phyloP scores from a whole-genome alignment of 352 stramenopile genomes.

The Globisporangium middletonii region DNA sequence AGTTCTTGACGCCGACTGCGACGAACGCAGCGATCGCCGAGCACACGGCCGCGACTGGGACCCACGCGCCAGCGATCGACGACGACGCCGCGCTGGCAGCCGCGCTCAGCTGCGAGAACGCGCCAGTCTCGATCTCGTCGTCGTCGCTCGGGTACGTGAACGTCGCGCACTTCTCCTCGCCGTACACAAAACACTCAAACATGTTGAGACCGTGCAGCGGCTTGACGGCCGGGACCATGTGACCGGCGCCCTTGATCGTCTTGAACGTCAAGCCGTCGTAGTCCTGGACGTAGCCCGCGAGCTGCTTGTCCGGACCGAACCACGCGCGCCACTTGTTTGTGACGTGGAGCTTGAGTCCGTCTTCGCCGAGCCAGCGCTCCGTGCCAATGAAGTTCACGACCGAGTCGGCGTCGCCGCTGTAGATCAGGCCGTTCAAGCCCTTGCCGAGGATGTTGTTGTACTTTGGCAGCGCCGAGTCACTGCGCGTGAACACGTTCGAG shows the following conservation, averaged over 20 bases:
- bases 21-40: slow-evolving; percentile 26
- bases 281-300: slow-evolving; percentile 84
- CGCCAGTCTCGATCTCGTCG: slow-evolving; percentile 49
- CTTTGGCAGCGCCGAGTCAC: slow-evolving; percentile 49
- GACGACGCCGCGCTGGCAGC: neutral
- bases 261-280: slow-evolving; percentile 86
- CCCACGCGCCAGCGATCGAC: slow-evolving; percentile 13
- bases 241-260: slow-evolving; percentile 89
- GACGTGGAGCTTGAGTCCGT: slow-evolving; percentile 63
- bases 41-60: slow-evolving; percentile 19
- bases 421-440: slow-evolving; percentile 57
- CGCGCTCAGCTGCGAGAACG: slow-evolving; percentile 8
- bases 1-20: slow-evolving; percentile 34
- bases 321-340: slow-evolving; percentile 60
- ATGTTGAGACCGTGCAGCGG: slow-evolving; percentile 73
- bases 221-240: slow-evolving; percentile 83
- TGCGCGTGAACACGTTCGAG: slow-evolving; percentile 46
- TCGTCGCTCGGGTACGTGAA: slow-evolving; percentile 67
- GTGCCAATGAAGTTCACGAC: slow-evolving; percentile 88
- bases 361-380: slow-evolving; percentile 68
- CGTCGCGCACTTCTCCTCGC: slow-evolving; percentile 37
- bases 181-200: slow-evolving; percentile 81
- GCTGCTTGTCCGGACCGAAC: slow-evolving; percentile 74
- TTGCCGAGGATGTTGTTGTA: slow-evolving; percentile 57
- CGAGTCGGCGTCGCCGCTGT: slow-evolving; percentile 74